Percentiles rank a stretch among this genome's conserved stretches.
These are phyloP conservation scores for Apiotrichum sp. DNA, from an alignment of 1,284 basidiomycete genomes.

Conservation along the genomic window DNA sequence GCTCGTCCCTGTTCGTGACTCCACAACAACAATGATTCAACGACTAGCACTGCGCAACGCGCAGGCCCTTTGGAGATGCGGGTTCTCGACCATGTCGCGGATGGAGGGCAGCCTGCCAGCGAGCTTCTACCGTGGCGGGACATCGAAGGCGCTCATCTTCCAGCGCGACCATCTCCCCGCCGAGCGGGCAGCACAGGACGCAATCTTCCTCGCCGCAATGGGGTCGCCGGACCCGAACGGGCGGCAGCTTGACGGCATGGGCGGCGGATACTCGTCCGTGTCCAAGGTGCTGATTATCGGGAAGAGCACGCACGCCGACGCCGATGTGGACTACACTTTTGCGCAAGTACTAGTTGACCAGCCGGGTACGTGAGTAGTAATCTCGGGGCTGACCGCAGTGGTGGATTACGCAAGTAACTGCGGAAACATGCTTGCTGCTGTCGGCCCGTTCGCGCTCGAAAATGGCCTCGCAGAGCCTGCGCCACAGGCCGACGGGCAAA, in stretches of 20 bases:
- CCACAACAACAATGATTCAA: too few species aligned
- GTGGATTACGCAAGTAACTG: constrained; percentile 32
- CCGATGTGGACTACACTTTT: constrained; percentile 32
- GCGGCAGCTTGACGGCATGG: constrained; percentile 66
- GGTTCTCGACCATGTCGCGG: neutral
- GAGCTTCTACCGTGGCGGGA: constrained; percentile 56
- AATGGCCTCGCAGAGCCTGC: constrained; percentile 5
- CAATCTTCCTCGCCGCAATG: constrained; percentile 69
- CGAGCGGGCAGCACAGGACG: constrained; percentile 53
- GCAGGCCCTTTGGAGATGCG: neutral
- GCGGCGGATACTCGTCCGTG: constrained; percentile 69
- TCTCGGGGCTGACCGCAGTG: constrained; percentile 2
- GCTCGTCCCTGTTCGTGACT: too few species aligned
- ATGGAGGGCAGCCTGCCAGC: constrained; percentile 5
- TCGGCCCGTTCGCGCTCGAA: constrained; percentile 35
- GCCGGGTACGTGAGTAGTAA: constrained; percentile 7
- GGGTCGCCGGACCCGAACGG: constrained; percentile 73
- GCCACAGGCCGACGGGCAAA: constrained; percentile 7
- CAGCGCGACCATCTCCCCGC: constrained; percentile 53
- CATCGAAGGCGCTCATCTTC: constrained; percentile 70
- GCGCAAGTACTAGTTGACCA: constrained; percentile 20
- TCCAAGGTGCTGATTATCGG: constrained; percentile 73
- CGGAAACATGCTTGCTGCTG: constrained; percentile 33
- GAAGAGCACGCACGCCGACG: constrained; percentile 22
- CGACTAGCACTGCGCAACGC: neutral